Percentiles rank a stretch among this genome's conserved stretches.
phyloP scores from a whole-genome alignment of 1,284 basidiomycete genomes.

The Cutaneotrichosporon arboriforme region DNA sequence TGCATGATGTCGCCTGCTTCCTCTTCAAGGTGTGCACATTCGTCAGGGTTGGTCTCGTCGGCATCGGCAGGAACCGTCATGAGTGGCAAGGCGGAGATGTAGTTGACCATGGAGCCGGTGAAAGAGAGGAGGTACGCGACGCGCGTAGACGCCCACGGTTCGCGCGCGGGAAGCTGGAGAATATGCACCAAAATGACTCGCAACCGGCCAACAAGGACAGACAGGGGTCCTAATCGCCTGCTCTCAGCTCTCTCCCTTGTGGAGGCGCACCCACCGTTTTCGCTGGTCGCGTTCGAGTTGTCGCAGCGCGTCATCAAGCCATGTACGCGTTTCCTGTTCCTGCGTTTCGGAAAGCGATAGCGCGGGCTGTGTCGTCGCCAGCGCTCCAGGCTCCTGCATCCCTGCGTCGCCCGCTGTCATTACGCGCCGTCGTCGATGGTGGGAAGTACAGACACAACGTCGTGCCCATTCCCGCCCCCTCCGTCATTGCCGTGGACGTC shows the following conservation, averaged over 20 bases:
- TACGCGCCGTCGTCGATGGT: too few species aligned
- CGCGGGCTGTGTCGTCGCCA: not conserved
- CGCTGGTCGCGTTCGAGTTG: constrained; percentile 30
- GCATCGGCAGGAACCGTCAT: not conserved
- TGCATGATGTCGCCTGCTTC: constrained; percentile 16
- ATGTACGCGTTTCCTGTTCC: constrained; percentile 19
- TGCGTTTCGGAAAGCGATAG: constrained; percentile 21
- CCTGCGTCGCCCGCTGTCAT: too few species aligned
- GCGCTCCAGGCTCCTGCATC: too few species aligned
- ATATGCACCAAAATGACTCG: constrained; percentile 23
- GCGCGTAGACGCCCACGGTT: constrained; percentile 22
- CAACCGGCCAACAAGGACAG: constrained; percentile 21
- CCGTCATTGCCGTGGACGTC: too few species aligned
- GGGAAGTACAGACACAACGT: too few species aligned
- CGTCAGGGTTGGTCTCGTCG: not conserved
- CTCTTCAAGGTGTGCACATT: constrained; percentile 7
- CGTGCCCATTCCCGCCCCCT: too few species aligned
- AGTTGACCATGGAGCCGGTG: constrained; percentile 18
- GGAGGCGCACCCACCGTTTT: constrained; percentile 18
- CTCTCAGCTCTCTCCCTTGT: not conserved
- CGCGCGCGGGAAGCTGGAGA: constrained; percentile 28
- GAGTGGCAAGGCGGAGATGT: constrained; percentile 26
- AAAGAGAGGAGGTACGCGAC: constrained; percentile 30
- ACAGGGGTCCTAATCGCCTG: constrained; percentile 25
- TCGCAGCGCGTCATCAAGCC: constrained; percentile 27